Percentiles rank a stretch among this genome's conserved stretches.
phyloP scores from a whole-genome alignment of 2,329 filamentous ascomycete species.

The Aureobasidium sp. region DNA sequence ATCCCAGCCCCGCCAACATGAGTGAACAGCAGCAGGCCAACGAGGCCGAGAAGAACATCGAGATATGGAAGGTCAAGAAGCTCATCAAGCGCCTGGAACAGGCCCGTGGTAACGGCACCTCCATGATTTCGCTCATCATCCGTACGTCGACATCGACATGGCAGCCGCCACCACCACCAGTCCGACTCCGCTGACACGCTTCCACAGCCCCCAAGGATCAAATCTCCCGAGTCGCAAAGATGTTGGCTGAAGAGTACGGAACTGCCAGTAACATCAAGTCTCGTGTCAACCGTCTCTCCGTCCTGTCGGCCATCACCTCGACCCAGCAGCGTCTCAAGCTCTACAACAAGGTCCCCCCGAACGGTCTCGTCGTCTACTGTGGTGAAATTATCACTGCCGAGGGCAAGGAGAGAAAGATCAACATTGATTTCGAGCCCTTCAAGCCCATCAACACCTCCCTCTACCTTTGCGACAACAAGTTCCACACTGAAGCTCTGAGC shows the following conservation, averaged over 20 bases:
- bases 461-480: conserved; percentile 99
- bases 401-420: conserved; percentile 99
- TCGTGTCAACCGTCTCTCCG: conserved; percentile 95
- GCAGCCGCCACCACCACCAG: conserved; percentile 17
- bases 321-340: conserved; percentile 98
- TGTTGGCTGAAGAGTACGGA: conserved; percentile 88
- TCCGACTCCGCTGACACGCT: conserved; percentile 21
- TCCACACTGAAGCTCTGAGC: conserved; percentile 94
- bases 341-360: conserved; percentile 97
- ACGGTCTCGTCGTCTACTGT: conserved; percentile 96
- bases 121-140: conserved; percentile 99
- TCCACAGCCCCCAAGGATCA: conserved; percentile 87
- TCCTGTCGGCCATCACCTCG: conserved; percentile 95
- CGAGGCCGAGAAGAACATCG: conserved; percentile 96
- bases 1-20: conserved; percentile 53
- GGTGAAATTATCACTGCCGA: conserved; percentile 99
- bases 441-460: conserved; percentile 99
- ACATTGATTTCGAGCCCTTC: conserved; percentile 99
- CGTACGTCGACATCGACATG: conserved; percentile 51
- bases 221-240: conserved; percentile 91
- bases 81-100: conserved; percentile 97
- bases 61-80: conserved; percentile 99
- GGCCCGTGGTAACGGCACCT: conserved; percentile 95
- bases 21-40: conserved; percentile 75
- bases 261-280: conserved; percentile 99